phyloP scores from a whole-genome alignment of 2,329 filamentous ascomycete species.

The Rhinocladiella similis region DNA sequence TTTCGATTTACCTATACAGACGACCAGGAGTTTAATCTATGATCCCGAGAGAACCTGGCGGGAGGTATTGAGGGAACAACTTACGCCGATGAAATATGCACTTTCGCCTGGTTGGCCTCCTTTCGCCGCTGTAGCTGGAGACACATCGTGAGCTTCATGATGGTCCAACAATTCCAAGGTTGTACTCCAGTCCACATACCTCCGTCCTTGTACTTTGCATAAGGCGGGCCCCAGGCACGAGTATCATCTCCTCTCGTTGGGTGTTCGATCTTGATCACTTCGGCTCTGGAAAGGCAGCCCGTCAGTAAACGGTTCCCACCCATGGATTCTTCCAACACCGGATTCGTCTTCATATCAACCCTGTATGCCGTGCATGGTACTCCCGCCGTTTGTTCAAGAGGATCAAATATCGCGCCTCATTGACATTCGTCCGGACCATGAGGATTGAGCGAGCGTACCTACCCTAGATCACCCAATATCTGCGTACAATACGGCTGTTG shows the following conservation, averaged over 20 bases:
- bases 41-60: not conserved
- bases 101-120: constrained; percentile 71
- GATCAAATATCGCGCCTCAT: constrained; percentile 29
- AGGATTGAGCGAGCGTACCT: constrained; percentile 41
- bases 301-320: constrained; percentile 3
- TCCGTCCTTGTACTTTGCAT: constrained; percentile 71
- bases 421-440: not conserved
- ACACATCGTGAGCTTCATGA: not conserved
- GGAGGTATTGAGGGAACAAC: constrained; percentile 26
- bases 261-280: constrained; percentile 97
- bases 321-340: too few species aligned
- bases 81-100: constrained; percentile 88
- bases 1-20: constrained; percentile 80
- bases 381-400: too few species aligned
- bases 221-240: constrained; percentile 93
- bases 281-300: constrained; percentile 65
- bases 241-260: constrained; percentile 90
- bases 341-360: too few species aligned
- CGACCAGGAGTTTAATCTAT: not conserved
- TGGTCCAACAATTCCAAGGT: not conserved
- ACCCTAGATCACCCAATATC: constrained; percentile 95
- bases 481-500: constrained; percentile 91
- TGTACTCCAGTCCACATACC: constrained; percentile 55
- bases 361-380: too few species aligned
- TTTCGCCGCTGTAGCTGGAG: constrained; percentile 16